phyloP scores from a whole-genome alignment of 352 stramenopile genomes.

The Globisporangium lucens region DNA sequence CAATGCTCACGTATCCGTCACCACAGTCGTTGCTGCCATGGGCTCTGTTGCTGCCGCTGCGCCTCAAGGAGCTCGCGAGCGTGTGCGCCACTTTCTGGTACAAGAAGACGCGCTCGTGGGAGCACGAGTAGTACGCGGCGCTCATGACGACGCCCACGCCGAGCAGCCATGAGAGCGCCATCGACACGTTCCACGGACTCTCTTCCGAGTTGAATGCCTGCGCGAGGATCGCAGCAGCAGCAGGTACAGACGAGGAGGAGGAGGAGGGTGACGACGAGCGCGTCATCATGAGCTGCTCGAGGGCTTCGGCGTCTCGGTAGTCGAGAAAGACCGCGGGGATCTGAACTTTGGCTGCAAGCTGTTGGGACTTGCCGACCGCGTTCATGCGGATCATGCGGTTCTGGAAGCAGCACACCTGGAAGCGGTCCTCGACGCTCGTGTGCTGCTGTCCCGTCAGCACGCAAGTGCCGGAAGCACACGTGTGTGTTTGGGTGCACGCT shows the following conservation, averaged over 20 bases:
- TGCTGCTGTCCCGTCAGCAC: constrained; percentile 26
- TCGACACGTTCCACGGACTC: constrained; percentile 62
- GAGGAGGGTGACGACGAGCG: neutral
- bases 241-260: neutral
- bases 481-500: constrained; percentile 20
- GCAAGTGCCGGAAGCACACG: constrained; percentile 35
- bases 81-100: constrained; percentile 41
- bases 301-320: constrained; percentile 33
- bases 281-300: constrained; percentile 26
- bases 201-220: constrained; percentile 39
- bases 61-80: constrained; percentile 9
- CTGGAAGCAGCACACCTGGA: constrained; percentile 52
- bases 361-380: constrained; percentile 4
- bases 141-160: constrained; percentile 43
- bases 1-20: constrained; percentile 30
- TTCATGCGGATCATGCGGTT: constrained; percentile 45
- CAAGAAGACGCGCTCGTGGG: constrained; percentile 46
- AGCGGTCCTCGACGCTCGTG: constrained; percentile 9
- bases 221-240: constrained; percentile 12
- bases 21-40: constrained; percentile 13
- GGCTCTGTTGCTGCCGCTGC: neutral
- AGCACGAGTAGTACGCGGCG: constrained; percentile 50
- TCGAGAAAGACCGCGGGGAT: constrained; percentile 44
- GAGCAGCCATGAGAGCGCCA: constrained; percentile 60
- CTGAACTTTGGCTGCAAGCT: neutral